These are phyloP conservation scores for Rhodotorula paludigena DNA, from an alignment of 768 basidiomycete genomes.

Conservation along the genomic window DNA sequence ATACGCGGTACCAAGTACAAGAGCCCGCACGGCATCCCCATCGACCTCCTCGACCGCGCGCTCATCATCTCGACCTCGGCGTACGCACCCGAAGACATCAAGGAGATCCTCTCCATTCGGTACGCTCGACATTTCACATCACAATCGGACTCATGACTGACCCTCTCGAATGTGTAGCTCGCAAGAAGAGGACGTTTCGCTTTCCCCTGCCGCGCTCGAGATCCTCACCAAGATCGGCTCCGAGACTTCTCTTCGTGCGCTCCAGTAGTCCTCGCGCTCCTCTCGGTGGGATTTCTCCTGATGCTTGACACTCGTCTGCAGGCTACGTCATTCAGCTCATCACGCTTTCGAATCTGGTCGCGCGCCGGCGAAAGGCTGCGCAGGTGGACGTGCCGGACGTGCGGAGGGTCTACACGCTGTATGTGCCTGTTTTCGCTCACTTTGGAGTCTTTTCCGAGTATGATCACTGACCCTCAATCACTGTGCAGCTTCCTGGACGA, in stretches of 20 bases:
- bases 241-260: slow-evolving; percentile 68
- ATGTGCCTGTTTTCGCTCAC: not conserved
- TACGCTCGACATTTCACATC: slow-evolving; percentile 41
- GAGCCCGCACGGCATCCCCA: slow-evolving; percentile 89
- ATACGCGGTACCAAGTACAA: slow-evolving; percentile 93
- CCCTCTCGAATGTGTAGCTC: slow-evolving; percentile 53
- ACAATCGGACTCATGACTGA: not conserved
- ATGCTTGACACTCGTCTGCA: not conserved
- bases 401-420: slow-evolving; percentile 62
- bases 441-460: not conserved
- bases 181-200: slow-evolving; percentile 89
- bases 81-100: slow-evolving; percentile 75
- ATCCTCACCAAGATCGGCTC: slow-evolving; percentile 84
- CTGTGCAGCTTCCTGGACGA: slow-evolving; percentile 77
- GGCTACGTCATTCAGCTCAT: slow-evolving; percentile 91
- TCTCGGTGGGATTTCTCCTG: too few relatives aligned
- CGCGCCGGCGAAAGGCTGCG: slow-evolving; percentile 72
- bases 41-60: slow-evolving; percentile 89
- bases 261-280: not conserved
- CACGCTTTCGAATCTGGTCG: slow-evolving; percentile 80
- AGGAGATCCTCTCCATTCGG: slow-evolving; percentile 90
- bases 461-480: not conserved
- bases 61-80: slow-evolving; percentile 90
- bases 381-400: slow-evolving; percentile 81
- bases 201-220: slow-evolving; percentile 64